phyloP scores from a whole-genome alignment of 2,329 filamentous ascomycete species.

The Paraconiothyrium sp. region DNA sequence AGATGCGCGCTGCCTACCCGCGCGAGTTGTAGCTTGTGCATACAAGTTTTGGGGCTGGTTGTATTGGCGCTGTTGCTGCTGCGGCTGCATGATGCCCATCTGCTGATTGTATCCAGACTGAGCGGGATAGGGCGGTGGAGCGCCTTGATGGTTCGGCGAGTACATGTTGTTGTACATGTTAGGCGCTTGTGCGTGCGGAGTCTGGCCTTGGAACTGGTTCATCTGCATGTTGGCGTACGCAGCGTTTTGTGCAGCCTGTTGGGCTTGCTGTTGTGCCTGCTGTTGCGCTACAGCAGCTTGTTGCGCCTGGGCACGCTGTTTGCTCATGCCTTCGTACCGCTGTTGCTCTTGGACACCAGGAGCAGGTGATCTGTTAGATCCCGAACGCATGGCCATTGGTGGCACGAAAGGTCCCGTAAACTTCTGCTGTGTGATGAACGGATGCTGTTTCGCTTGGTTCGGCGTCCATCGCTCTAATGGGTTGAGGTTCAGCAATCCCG shows the following conservation, averaged over 20 bases:
- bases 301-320: constrained; percentile 75
- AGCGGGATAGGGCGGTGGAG: constrained; percentile 81
- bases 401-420: constrained; percentile 96
- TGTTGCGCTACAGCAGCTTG: constrained; percentile 65
- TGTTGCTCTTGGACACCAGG: constrained; percentile 96
- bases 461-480: constrained; percentile 97
- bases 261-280: constrained; percentile 59
- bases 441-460: constrained; percentile 95
- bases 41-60: constrained; percentile 76
- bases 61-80: constrained; percentile 50
- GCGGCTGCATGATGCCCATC: constrained; percentile 61
- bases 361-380: constrained; percentile 85
- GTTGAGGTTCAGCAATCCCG: constrained; percentile 91
- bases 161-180: constrained; percentile 87
- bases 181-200: constrained; percentile 59
- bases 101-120: constrained; percentile 68
- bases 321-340: constrained; percentile 91
- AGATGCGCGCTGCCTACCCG: constrained; percentile 85
- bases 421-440: constrained; percentile 98
- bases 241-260: constrained; percentile 66
- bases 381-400: constrained; percentile 94
- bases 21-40: constrained; percentile 77
- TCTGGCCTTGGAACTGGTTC: constrained; percentile 61
- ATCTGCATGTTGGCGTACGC: constrained; percentile 72
- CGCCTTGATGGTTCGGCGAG: constrained; percentile 69